Conservation (phyloP, 2,329 filamentous ascomycete genomes). For the Achaetomium macrosporum region DNA sequence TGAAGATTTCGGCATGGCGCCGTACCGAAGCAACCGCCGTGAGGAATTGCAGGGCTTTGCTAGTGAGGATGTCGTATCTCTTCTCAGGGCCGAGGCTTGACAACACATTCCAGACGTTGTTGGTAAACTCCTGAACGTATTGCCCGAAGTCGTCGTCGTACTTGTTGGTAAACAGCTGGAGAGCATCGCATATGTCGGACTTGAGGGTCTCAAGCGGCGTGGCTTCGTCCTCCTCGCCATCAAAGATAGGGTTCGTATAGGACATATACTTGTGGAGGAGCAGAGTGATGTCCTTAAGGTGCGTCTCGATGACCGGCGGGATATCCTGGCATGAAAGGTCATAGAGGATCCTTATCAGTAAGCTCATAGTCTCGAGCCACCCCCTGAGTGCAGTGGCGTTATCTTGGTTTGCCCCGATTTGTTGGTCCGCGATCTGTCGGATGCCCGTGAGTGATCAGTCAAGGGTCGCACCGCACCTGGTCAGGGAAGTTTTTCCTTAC, state of each 20-base stretch:
- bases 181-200: slow-evolving; percentile 84
- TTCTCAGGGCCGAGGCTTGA: slow-evolving; percentile 81
- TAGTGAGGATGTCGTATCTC: slow-evolving; percentile 91
- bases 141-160: slow-evolving; percentile 89
- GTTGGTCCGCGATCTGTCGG: slow-evolving; percentile 57
- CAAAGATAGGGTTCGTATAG: slow-evolving; percentile 77
- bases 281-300: slow-evolving; percentile 67
- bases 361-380: slow-evolving; percentile 78
- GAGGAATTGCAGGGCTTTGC: slow-evolving; percentile 89
- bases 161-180: slow-evolving; percentile 89
- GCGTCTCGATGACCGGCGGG: slow-evolving; percentile 88
- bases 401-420: slow-evolving; percentile 67
- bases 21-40: slow-evolving; percentile 77
- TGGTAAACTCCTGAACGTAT: slow-evolving; percentile 77
- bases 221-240: slow-evolving; percentile 87
- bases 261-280: slow-evolving; percentile 89
- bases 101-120: slow-evolving; percentile 83
- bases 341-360: slow-evolving; percentile 87
- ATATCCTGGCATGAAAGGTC: slow-evolving; percentile 97
- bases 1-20: slow-evolving; percentile 78
- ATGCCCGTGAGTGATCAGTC: slow-evolving; percentile 20
- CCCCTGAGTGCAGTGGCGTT: slow-evolving; percentile 69
- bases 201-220: slow-evolving; percentile 81
- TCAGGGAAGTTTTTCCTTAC: slow-evolving; percentile 38
- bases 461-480: too few species aligned